Evolutionary conservation across 176 grass and related monocot genomes (phyloP).

Genomic region (Lolium perenne): DNA sequence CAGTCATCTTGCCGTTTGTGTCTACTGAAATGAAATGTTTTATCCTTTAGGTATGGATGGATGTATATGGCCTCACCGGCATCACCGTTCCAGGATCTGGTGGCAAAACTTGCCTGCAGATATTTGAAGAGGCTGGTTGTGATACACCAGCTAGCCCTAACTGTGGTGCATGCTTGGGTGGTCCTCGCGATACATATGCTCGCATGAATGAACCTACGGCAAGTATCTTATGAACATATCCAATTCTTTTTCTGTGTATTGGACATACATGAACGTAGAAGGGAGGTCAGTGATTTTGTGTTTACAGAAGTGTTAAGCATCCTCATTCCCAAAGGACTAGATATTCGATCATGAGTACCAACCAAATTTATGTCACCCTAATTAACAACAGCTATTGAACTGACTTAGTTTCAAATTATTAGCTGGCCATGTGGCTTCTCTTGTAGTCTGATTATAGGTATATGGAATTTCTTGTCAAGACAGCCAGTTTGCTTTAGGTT

Average conservation of each 20-base stretch:
- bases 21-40: conserved; percentile 20
- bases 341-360: background rate
- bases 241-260: background rate
- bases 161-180: conserved; percentile 91
- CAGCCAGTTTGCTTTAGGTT: background rate
- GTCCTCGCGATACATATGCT: conserved; percentile 91
- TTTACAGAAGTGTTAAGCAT: background rate
- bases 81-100: conserved; percentile 76
- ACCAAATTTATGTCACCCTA: background rate
- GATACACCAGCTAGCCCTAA: conserved; percentile 88
- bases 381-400: background rate
- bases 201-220: conserved; percentile 86
- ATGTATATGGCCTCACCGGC: conserved; percentile 70
- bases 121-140: conserved; percentile 97
- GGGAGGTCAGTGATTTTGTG: background rate
- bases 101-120: conserved; percentile 89
- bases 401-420: background rate
- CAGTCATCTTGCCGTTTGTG: background rate
- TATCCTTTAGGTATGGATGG: conserved; percentile 89
- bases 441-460: background rate
- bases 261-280: background rate
- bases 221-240: conserved; percentile 32
- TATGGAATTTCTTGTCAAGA: background rate
- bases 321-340: background rate
- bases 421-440: background rate